Evolutionary conservation across 2,329 filamentous ascomycete genomes (phyloP), one percentile per base, ranked within the genome.

Genomic region (Fusarium transvaalense): DNA sequence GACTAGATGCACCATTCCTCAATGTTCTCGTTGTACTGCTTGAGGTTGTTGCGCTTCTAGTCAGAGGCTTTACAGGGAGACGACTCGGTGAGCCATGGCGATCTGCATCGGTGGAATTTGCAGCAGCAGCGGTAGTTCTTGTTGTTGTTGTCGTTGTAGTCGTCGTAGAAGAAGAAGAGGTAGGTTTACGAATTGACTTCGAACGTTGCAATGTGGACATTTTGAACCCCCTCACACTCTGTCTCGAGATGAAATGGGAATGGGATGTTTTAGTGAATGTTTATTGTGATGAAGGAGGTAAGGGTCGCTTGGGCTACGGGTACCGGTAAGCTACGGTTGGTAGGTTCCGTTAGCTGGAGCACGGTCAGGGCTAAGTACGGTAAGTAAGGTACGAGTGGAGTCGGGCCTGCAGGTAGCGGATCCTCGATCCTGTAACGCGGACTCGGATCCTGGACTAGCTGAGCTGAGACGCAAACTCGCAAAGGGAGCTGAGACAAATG

Each of bases 201-300:
- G 83, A 79, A 53, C 85, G 82, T 54, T 80, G 77, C 64, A 84
- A 71, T 10, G 82, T 82, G 46, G 82, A 81, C 82, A 83, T 84
- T 57, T 43, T 71, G 56, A 17, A 34, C 50, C 46, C 53, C 45
- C 37, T 32, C 53, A 27, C 37, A 42, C 37, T 64, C 35, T 37
- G 25, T 38, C 35, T 31, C 21, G 55, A 27, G 23, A 64, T 37
- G 35, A 14, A 45, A 48, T 50, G 39, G 39, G 34, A 29, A 48
- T 55, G 41, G 46, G 51, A 58, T 68, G 61, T 64, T 67, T 69
- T 41, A 42, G 38, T 61, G 19, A 48, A 54, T 65, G 60, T 71
- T 69, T 66, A 48, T 61, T 65, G 50, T 68, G 52, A 46, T 52
- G 41, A 38, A 51, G 46, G 37, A 51, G 53, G 41, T 53, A 53